Percentiles rank a stretch among this genome's conserved stretches.
Evolutionary conservation across 352 stramenopile genomes (phyloP).

Genomic region (Globisporangium okanoganense): DNA sequence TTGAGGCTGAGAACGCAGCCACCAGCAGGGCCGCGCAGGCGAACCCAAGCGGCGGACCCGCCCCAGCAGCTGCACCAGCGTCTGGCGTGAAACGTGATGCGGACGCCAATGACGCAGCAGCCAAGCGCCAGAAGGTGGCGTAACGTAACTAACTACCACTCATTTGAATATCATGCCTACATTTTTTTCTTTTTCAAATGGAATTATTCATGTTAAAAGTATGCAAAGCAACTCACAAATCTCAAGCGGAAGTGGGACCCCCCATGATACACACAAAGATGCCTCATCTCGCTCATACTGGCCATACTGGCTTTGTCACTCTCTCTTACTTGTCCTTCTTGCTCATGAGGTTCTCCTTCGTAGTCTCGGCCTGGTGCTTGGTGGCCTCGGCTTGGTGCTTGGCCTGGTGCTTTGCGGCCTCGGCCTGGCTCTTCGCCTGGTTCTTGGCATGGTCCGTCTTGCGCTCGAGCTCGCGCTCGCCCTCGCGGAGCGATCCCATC

Average conservation of each 20-base stretch:
- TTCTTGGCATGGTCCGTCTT: slow-evolving; percentile 24
- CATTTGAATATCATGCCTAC: not conserved
- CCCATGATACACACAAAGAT: not conserved
- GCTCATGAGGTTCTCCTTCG: slow-evolving; percentile 1
- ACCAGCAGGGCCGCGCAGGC: slow-evolving; percentile 12
- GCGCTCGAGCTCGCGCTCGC: slow-evolving; percentile 25
- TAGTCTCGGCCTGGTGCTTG: not conserved
- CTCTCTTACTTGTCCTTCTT: slow-evolving; percentile 7
- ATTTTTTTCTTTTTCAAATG: not conserved
- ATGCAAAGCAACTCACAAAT: not conserved
- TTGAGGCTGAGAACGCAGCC: slow-evolving; percentile 42
- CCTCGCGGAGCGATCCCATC: slow-evolving; percentile 28
- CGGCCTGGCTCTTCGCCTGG: not conserved
- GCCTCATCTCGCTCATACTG: not conserved
- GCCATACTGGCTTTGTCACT: not conserved
- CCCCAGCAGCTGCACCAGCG: not conserved
- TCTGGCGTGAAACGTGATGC: slow-evolving; percentile 24
- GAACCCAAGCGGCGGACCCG: slow-evolving; percentile 3
- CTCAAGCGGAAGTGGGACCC: not conserved
- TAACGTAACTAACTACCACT: slow-evolving; percentile 11
- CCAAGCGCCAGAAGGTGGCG: slow-evolving; percentile 64
- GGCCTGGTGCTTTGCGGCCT: not conserved
- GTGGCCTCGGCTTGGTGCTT: not conserved
- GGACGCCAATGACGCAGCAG: slow-evolving; percentile 4
- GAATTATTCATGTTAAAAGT: not conserved